These are phyloP conservation scores for Carallia pectinifolia DNA, from an alignment of 345 rosid species.

Conservation along the genomic window DNA sequence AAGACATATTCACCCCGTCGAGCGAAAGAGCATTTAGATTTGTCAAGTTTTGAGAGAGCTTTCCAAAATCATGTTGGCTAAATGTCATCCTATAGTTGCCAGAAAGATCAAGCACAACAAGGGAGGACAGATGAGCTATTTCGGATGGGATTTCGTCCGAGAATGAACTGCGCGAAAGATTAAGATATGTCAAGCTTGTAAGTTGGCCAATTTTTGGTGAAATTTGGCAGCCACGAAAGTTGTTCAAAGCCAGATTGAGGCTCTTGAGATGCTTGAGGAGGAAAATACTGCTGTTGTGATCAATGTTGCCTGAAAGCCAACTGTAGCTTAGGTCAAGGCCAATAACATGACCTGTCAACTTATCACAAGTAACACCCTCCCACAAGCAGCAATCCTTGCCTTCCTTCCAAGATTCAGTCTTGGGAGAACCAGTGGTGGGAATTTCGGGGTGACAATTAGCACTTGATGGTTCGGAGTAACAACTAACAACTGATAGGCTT, in stretches of 20 bases:
- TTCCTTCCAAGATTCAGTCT: slow-evolving; percentile 18
- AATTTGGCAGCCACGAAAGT: slow-evolving; percentile 12
- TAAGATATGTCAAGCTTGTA: slow-evolving; percentile 9
- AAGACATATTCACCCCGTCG: neutral
- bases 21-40: neutral
- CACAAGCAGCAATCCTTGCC: slow-evolving; percentile 31
- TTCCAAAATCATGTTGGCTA: neutral
- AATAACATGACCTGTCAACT: slow-evolving; percentile 13
- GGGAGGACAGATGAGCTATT: neutral
- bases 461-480: neutral
- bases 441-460: neutral
- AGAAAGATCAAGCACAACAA: neutral
- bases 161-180: neutral
- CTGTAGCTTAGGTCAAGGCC: slow-evolving; percentile 23
- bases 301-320: neutral
- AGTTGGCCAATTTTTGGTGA: slow-evolving; percentile 10
- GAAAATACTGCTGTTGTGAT: slow-evolving; percentile 21
- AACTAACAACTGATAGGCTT: neutral
- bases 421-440: neutral
- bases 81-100: neutral
- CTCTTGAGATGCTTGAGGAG: slow-evolving; percentile 18
- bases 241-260: slow-evolving; percentile 29
- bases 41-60: neutral
- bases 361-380: slow-evolving; percentile 30
- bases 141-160: neutral